Evolutionary conservation across 495 filamentous ascomycete species (phyloP).

Genomic region (Podospora tetraspora): DNA sequence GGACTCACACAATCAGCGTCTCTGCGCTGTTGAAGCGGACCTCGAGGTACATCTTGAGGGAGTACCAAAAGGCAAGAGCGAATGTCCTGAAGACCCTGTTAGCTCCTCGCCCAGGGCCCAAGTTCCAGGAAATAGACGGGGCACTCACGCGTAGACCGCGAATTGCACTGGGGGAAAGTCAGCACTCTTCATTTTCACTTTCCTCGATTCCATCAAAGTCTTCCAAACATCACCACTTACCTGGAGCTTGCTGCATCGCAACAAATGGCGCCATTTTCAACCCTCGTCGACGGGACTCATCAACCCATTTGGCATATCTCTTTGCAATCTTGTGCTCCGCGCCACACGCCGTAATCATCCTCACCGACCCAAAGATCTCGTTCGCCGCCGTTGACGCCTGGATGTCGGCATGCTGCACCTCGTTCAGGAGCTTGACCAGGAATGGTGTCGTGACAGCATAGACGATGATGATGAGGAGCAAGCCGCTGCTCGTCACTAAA

Average conservation of each 20-base stretch:
- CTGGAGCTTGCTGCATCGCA: slow-evolving; percentile 37
- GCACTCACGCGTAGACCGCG: slow-evolving; percentile 37
- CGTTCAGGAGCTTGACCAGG: slow-evolving; percentile 50
- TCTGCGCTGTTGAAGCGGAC: slow-evolving; percentile 23
- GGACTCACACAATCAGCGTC: slow-evolving; percentile 48
- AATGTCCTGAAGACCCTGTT: slow-evolving; percentile 32
- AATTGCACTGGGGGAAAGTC: slow-evolving; percentile 37
- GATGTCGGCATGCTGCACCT: slow-evolving; percentile 53
- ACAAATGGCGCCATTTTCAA: slow-evolving; percentile 47
- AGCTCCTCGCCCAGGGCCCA: not conserved
- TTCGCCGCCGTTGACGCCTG: slow-evolving; percentile 57
- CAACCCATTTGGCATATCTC: slow-evolving; percentile 52
- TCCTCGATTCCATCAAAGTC: too few relatives aligned
- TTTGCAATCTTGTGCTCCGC: slow-evolving; percentile 51
- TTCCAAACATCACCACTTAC: slow-evolving; percentile 24
- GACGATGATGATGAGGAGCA: slow-evolving; percentile 53
- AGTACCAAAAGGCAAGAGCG: slow-evolving; percentile 44
- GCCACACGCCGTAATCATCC: slow-evolving; percentile 60
- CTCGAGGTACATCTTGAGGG: slow-evolving; percentile 30
- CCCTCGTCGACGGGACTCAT: slow-evolving; percentile 52
- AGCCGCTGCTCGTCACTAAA: slow-evolving; percentile 49
- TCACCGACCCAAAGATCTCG: slow-evolving; percentile 50
- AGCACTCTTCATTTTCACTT: slow-evolving; percentile 11
- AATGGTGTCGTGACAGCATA: slow-evolving; percentile 53
- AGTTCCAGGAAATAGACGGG: not conserved